phyloP scores from a whole-genome alignment of 2,329 filamentous ascomycete species.

The Trichoderma endophyticum region DNA sequence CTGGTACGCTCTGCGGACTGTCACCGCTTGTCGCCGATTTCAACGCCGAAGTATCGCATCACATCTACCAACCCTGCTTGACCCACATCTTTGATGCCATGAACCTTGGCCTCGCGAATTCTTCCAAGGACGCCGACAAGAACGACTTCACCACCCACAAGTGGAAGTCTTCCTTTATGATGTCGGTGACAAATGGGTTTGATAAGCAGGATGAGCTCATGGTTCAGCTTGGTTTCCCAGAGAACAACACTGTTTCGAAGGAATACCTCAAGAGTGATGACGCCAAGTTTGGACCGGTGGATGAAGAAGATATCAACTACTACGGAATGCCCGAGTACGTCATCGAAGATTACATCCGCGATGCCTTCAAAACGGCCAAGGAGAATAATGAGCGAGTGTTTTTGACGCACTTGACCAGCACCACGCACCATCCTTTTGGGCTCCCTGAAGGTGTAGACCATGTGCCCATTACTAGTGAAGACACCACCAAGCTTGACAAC shows the following conservation, averaged over 20 bases:
- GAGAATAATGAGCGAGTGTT: constrained; percentile 33
- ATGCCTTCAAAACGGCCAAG: constrained; percentile 30
- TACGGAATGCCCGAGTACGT: constrained; percentile 34
- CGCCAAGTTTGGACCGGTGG: constrained; percentile 30
- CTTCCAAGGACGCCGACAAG: constrained; percentile 11
- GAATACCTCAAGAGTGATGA: constrained; percentile 31
- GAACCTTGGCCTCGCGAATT: constrained; percentile 25
- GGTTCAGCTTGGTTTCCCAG: constrained; percentile 29
- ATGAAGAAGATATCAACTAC: constrained; percentile 32
- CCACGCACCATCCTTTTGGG: constrained; percentile 33
- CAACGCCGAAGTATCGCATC: constrained; percentile 39
- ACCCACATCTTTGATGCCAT: constrained; percentile 35
- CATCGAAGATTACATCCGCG: constrained; percentile 32
- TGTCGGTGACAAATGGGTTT: constrained; percentile 31
- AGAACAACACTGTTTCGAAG: constrained; percentile 26
- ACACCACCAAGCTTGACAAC: constrained; percentile 24
- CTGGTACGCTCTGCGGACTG: constrained; percentile 41
- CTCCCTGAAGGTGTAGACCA: constrained; percentile 27
- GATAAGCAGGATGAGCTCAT: constrained; percentile 33
- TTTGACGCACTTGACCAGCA: constrained; percentile 34
- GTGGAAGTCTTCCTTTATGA: constrained; percentile 33
- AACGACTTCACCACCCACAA: constrained; percentile 25
- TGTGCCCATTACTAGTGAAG: constrained; percentile 8
- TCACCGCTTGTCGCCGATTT: constrained; percentile 40
- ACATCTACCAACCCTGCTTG: constrained; percentile 45